Conservation (phyloP, 495 filamentous ascomycete genomes). For the Xylaria scruposa region DNA sequence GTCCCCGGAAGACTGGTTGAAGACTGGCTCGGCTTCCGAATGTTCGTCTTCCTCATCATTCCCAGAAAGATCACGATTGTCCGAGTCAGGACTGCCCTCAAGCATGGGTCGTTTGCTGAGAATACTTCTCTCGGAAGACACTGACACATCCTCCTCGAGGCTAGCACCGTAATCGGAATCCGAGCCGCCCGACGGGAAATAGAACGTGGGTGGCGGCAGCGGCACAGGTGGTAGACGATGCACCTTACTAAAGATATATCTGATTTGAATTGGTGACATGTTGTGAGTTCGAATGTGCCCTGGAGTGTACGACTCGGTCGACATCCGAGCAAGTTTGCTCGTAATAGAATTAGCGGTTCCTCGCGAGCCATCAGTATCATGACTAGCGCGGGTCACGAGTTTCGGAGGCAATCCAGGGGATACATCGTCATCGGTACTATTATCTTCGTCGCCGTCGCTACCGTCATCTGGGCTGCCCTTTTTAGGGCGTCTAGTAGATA, state of each 20-base stretch:
- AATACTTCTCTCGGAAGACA: slow-evolving; percentile 39
- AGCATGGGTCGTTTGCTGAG: slow-evolving; percentile 40
- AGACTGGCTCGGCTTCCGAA: slow-evolving; percentile 37
- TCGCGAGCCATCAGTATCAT: slow-evolving; percentile 33
- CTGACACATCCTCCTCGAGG: slow-evolving; percentile 31
- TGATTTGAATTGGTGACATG: slow-evolving; percentile 34
- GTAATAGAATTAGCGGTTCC: slow-evolving; percentile 43
- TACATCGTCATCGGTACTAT: slow-evolving; percentile 14
- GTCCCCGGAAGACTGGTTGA: slow-evolving; percentile 31
- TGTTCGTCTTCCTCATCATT: slow-evolving; percentile 44
- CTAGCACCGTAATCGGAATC: slow-evolving; percentile 39
- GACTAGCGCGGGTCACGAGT: slow-evolving; percentile 17
- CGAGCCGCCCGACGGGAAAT: slow-evolving; percentile 46
- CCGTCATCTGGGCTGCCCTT: slow-evolving; percentile 18
- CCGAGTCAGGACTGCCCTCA: slow-evolving; percentile 36
- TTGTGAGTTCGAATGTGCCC: background rate
- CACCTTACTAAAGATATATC: slow-evolving; percentile 44
- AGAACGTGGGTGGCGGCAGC: slow-evolving; percentile 53
- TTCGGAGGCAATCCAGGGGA: slow-evolving; percentile 15
- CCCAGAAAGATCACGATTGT: slow-evolving; percentile 36
- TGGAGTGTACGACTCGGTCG: slow-evolving; percentile 41
- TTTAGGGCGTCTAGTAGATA: slow-evolving; percentile 56
- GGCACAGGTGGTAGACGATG: slow-evolving; percentile 46
- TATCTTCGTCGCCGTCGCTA: slow-evolving; percentile 25
- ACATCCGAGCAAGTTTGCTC: slow-evolving; percentile 45